These are phyloP conservation scores for Colletotrichum tabaci DNA, from an alignment of 2,329 filamentous ascomycete genomes.

Conservation along the genomic window DNA sequence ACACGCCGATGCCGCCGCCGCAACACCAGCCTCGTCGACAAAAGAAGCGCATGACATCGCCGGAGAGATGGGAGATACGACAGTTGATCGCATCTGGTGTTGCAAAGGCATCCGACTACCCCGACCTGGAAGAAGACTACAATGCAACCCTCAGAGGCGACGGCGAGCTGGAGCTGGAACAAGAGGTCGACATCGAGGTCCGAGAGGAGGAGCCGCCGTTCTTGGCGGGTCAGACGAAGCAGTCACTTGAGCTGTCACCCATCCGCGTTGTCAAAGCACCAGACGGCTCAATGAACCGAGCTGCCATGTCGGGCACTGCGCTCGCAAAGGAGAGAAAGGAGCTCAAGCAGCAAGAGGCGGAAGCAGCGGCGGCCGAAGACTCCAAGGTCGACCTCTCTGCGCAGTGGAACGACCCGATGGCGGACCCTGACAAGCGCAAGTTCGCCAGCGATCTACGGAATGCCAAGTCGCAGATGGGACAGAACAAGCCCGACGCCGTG, in stretches of 20 bases:
- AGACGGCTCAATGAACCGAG: constrained; percentile 96
- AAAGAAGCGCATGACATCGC: constrained; percentile 95
- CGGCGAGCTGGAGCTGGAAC: constrained; percentile 90
- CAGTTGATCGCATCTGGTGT: constrained; percentile 97
- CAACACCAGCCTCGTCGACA: constrained; percentile 66
- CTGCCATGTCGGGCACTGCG: constrained; percentile 92
- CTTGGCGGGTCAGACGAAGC: constrained; percentile 94
- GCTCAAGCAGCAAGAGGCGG: constrained; percentile 87
- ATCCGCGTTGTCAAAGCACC: constrained; percentile 98
- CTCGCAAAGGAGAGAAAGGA: constrained; percentile 93
- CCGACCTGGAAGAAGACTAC: constrained; percentile 94
- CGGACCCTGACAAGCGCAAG: constrained; percentile 84
- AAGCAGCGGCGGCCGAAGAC: constrained; percentile 81
- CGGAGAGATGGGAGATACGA: constrained; percentile 97
- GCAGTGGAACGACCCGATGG: constrained; percentile 99
- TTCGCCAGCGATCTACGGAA: constrained; percentile 91
- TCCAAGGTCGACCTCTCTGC: constrained; percentile 86
- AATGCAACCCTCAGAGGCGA: constrained; percentile 89
- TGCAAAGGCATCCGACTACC: constrained; percentile 92
- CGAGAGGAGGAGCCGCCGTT: constrained; percentile 97
- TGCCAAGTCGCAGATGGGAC: constrained; percentile 64
- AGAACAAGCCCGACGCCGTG: constrained; percentile 75
- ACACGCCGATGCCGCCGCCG: constrained; percentile 58
- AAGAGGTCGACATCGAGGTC: constrained; percentile 97
- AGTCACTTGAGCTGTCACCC: constrained; percentile 93